These are phyloP conservation scores for Salix udensis DNA, from an alignment of 345 rosid species.

Conservation along the genomic window DNA sequence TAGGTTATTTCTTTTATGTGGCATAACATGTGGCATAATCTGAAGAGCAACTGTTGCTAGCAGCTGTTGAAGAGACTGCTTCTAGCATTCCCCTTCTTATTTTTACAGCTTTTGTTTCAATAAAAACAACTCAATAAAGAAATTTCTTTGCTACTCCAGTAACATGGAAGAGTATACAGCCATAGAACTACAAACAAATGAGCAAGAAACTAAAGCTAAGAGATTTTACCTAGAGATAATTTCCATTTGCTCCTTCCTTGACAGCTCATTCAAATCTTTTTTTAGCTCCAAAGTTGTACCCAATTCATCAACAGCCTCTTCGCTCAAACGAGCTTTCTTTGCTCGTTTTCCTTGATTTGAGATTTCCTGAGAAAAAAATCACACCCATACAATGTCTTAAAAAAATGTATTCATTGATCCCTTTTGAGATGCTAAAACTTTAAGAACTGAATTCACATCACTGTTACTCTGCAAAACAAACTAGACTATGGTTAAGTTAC, in stretches of 20 bases:
- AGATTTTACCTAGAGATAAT: slow-evolving; percentile 61
- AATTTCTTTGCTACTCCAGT: no score
- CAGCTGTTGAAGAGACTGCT: no score
- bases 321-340: slow-evolving; percentile 17
- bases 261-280: slow-evolving; percentile 72
- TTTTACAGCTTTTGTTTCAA: no score
- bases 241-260: slow-evolving; percentile 86
- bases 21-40: no score
- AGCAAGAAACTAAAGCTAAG: neutral
- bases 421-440: neutral
- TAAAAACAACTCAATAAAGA: no score
- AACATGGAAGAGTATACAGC: no score
- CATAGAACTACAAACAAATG: neutral
- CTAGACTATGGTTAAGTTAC: slow-evolving; percentile 32
- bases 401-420: neutral
- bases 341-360: slow-evolving; percentile 34
- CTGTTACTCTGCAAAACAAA: slow-evolving; percentile 11
- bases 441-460: neutral
- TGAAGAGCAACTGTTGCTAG: no score
- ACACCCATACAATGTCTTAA: no score
- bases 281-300: slow-evolving; percentile 45
- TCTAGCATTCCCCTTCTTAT: no score
- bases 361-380: slow-evolving; percentile 48
- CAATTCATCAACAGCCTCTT: slow-evolving; percentile 29
- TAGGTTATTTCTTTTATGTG: no score